Evolutionary conservation across 1,284 basidiomycete genomes (phyloP).

Genomic region (Boletus subluridellus): DNA sequence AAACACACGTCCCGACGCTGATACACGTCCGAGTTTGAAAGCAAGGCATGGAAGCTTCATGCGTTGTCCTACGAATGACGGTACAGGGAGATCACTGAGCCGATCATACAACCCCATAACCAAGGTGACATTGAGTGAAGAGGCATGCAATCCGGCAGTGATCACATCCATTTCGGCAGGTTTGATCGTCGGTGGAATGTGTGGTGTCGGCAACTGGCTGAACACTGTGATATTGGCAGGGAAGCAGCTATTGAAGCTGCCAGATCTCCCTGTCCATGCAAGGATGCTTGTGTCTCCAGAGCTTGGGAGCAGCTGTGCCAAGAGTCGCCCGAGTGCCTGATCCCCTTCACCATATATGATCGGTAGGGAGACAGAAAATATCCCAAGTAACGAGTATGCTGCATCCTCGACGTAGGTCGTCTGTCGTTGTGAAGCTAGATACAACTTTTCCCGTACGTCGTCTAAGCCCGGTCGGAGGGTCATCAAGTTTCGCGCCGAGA

Average conservation of each 20-base stretch:
- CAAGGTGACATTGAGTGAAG: not conserved
- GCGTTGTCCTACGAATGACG: not conserved
- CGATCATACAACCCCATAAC: not conserved
- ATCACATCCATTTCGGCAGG: not conserved
- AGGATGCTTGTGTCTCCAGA: too few relatives aligned
- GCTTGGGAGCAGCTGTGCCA: too few relatives aligned
- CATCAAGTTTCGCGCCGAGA: not conserved
- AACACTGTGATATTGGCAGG: too few relatives aligned
- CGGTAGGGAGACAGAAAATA: too few relatives aligned
- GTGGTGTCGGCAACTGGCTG: not conserved
- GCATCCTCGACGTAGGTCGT: too few relatives aligned
- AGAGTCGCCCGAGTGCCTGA: too few relatives aligned
- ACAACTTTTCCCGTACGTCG: not conserved
- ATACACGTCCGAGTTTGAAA: not conserved
- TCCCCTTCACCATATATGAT: too few relatives aligned
- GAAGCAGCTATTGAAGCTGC: too few relatives aligned
- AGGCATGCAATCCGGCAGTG: too few relatives aligned
- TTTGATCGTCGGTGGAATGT: not conserved
- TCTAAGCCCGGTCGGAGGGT: not conserved
- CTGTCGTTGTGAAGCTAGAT: not conserved
- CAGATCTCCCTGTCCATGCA: too few relatives aligned
- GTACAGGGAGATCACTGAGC: not conserved
- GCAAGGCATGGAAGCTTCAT: not conserved
- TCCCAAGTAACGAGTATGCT: too few relatives aligned
- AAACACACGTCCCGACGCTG: too few relatives aligned